A percentile compares a stretch with the other conserved stretches of the same genome.
Conservation (phyloP, 805 yeast species). For the Saccharomycopsis schoenii region DNA sequence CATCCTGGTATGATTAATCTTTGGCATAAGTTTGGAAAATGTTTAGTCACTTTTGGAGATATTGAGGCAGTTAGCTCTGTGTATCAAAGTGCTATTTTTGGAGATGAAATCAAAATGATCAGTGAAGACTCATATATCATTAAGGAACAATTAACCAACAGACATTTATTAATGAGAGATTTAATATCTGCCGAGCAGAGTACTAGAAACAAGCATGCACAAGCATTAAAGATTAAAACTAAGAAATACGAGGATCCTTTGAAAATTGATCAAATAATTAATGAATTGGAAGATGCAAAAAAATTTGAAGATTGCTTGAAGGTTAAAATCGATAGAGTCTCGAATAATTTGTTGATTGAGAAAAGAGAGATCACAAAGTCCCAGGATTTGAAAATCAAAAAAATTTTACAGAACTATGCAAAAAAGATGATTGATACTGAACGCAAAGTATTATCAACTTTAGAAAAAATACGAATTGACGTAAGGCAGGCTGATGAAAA, state of each 20-base stretch:
- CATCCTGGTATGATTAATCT: conserved; percentile 63
- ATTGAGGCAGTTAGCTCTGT: conserved; percentile 62
- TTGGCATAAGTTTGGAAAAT: conserved; percentile 72
- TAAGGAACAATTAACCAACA: conserved; percentile 86
- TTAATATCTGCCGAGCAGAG: conserved; percentile 66
- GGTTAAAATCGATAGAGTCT: conserved; percentile 70
- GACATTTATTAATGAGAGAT: conserved; percentile 90
- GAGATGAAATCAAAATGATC: conserved; percentile 60
- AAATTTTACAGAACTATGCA: conserved; percentile 48
- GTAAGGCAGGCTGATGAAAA: conserved; percentile 61
- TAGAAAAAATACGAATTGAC: conserved; percentile 64
- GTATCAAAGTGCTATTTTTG: conserved; percentile 61
- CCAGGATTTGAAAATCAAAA: conserved; percentile 46
- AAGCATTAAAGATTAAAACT: conserved; percentile 61
- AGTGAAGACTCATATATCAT: conserved; percentile 73
- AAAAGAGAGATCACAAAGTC: conserved; percentile 47
- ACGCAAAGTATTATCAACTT: conserved; percentile 61
- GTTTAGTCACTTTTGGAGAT: conserved; percentile 64
- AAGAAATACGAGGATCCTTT: conserved; percentile 72
- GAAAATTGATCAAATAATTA: conserved; percentile 83
- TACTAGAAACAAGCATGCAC: conserved; percentile 58
- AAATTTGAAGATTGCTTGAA: conserved; percentile 65
- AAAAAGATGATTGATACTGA: conserved; percentile 76
- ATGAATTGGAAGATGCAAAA: conserved; percentile 68
- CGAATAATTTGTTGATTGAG: conserved; percentile 78